A percentile compares a stretch with the other conserved stretches of the same genome.
Conservation (phyloP, 768 basidiomycete genomes). For the Agaricus blazei region DNA sequence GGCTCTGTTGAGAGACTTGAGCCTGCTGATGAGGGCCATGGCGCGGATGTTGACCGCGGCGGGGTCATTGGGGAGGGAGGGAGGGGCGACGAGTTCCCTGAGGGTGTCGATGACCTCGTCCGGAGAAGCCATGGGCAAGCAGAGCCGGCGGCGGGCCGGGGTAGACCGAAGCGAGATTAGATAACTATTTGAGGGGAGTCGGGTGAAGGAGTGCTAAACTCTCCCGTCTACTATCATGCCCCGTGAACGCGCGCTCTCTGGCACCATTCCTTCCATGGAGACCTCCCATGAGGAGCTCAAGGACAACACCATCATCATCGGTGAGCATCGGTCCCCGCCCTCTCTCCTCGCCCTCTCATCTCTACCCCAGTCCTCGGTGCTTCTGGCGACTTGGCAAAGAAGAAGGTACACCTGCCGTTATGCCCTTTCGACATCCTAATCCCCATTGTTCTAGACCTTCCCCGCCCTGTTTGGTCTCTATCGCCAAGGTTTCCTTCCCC, state of each 20-base stretch:
- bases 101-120: constrained; percentile 58
- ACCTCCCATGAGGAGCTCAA: constrained; percentile 62
- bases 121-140: constrained; percentile 20
- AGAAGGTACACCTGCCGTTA: constrained; percentile 59
- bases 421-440: neutral
- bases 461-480: constrained; percentile 93
- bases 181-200: constrained; percentile 19
- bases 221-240: constrained; percentile 28
- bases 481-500: constrained; percentile 74
- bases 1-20: constrained; percentile 74
- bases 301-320: constrained; percentile 87
- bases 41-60: constrained; percentile 58
- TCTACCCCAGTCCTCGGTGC: constrained; percentile 76
- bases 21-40: constrained; percentile 70
- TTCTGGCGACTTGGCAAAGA: constrained; percentile 97
- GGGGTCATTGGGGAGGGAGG: constrained; percentile 38
- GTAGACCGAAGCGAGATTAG: constrained; percentile 7
- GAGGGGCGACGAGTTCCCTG: constrained; percentile 53
- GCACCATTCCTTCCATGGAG: constrained; percentile 91
- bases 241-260: constrained; percentile 58
- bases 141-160: constrained; percentile 18
- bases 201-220: constrained; percentile 10
- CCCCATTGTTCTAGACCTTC: constrained; percentile 62
- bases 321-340: constrained; percentile 32
- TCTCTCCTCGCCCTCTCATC: neutral